These are phyloP conservation scores for Blastobotrys persicus DNA, from an alignment of 1,139 yeast species.

Conservation along the genomic window DNA sequence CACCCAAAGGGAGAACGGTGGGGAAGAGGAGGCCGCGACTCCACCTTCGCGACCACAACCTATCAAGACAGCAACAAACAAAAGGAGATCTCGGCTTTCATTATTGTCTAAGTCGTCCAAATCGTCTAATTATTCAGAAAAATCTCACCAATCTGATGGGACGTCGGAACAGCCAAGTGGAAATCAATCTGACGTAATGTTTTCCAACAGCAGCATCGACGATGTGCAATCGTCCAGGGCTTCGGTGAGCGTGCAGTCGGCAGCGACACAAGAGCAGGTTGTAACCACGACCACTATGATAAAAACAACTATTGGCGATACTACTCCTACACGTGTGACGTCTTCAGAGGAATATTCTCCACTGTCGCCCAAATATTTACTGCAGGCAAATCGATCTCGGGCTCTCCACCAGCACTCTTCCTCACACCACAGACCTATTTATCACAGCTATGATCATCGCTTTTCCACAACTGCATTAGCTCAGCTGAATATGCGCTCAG, in stretches of 20 bases:
- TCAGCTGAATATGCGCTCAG: conserved; percentile 11
- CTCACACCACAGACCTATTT: conserved; percentile 2
- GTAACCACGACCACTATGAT: neutral
- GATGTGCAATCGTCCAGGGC: neutral
- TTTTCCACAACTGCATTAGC: conserved; percentile 16
- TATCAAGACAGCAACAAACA: conserved; percentile 5
- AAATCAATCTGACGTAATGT: neutral
- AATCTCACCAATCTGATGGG: neutral
- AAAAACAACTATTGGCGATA: neutral
- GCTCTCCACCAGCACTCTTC: neutral
- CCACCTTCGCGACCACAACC: too few species aligned
- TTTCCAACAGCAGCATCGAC: neutral
- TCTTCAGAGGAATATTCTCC: conserved; percentile 2
- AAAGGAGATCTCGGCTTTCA: neutral
- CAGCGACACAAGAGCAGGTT: neutral
- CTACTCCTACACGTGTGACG: neutral
- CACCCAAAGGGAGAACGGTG: neutral
- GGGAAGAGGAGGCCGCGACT: neutral
- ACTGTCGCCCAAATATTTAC: neutral
- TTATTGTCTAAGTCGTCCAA: conserved; percentile 4
- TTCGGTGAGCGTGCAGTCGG: neutral
- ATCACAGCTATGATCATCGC: conserved; percentile 18
- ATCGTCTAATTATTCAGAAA: neutral
- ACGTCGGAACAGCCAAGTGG: neutral
- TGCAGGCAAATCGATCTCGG: neutral